Percentiles rank a stretch among this genome's conserved stretches.
Evolutionary conservation across 1,139 yeast species (phyloP).

Genomic region (Starmera stellimalicola): DNA sequence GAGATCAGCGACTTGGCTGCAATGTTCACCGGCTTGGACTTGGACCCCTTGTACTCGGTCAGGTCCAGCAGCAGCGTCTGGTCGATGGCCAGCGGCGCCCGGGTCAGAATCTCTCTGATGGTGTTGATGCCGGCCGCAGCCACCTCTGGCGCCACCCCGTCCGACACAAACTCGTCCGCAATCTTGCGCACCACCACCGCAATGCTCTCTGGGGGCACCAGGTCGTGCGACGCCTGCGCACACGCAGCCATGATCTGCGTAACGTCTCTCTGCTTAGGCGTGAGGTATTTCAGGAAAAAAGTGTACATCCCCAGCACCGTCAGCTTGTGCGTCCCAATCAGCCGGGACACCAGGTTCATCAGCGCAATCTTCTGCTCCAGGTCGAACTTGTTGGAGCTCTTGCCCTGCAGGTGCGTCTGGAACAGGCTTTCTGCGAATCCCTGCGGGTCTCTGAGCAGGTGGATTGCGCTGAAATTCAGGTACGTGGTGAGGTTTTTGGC

Average conservation of each 20-base stretch:
- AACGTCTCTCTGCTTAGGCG: constrained; percentile 90
- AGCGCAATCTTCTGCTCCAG: constrained; percentile 84
- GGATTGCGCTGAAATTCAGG: constrained; percentile 89
- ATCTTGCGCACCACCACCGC: constrained; percentile 74
- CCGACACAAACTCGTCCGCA: constrained; percentile 96
- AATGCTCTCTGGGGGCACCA: constrained; percentile 91
- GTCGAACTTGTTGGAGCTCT: constrained; percentile 56
- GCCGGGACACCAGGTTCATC: constrained; percentile 76
- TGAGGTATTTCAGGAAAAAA: constrained; percentile 75
- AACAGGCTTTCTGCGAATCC: constrained; percentile 88
- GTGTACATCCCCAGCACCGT: constrained; percentile 86
- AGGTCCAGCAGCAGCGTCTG: constrained; percentile 80
- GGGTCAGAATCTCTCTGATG: constrained; percentile 80
- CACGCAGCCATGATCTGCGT: constrained; percentile 95
- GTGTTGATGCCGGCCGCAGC: constrained; percentile 97
- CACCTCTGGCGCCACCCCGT: constrained; percentile 96
- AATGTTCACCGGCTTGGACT: constrained; percentile 86
- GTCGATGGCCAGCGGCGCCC: constrained; percentile 93
- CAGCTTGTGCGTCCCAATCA: constrained; percentile 90
- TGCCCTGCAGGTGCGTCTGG: constrained; percentile 59
- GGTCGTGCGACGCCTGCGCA: constrained; percentile 94
- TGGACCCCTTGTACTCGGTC: constrained; percentile 84
- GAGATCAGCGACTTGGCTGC: constrained; percentile 89
- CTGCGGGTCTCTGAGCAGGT: constrained; percentile 90
- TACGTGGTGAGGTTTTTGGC: constrained; percentile 55